Evolutionary conservation across 495 filamentous ascomycete genomes (phyloP), one percentile per base, ranked within the genome.

Genomic region (Tuber borchii): DNA sequence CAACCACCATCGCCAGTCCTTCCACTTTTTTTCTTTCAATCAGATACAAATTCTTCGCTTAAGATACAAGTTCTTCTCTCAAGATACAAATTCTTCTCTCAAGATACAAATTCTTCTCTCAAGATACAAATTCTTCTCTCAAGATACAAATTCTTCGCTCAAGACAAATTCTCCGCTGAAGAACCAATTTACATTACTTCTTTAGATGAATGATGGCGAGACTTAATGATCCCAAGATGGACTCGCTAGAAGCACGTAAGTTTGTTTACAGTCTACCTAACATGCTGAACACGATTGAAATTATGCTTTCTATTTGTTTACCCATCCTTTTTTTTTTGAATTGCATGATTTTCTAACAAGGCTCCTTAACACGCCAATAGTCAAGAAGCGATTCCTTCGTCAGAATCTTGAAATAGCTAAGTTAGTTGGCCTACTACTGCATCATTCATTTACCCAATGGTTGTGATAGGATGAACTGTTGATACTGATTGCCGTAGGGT

Each of bases 341-440:
- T 46, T 40, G 31, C 34, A 71, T 37, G 17, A 43, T 73, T 48
- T 48, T n/a, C 34, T 68, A 6, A 40, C 42, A 2, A 43, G 39
- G n/a, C 31, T 16, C 45, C 46, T 56, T 34, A 69, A 43, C 40
- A 14, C 16, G 39, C 39, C 39, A 61, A 73, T 43, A 81, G 79
- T 81, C 61, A 81, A 81, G 70, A 81, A 81, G 61, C 72, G 79
- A 75, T 81, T 73, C 72, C 80, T 97, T 70, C 89, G 95, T 61
- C 95, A 99, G 83, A 99, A 99, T 84, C 90, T 93, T 75, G 95
- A 97, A 80, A 93, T 99, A 75, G 94, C 94, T 70, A 87, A 87
- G 87, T 88, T 83, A 70, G 78, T 77, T 68, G 14, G 9, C 70
- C 56, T 2, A 22, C 45, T 26, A 56, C 46, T 51, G 48, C 22